A percentile compares a stretch with the other conserved stretches of the same genome.
Conservation (phyloP, 192 early-diverging fungal genomes). For the Diversispora epigaea region DNA sequence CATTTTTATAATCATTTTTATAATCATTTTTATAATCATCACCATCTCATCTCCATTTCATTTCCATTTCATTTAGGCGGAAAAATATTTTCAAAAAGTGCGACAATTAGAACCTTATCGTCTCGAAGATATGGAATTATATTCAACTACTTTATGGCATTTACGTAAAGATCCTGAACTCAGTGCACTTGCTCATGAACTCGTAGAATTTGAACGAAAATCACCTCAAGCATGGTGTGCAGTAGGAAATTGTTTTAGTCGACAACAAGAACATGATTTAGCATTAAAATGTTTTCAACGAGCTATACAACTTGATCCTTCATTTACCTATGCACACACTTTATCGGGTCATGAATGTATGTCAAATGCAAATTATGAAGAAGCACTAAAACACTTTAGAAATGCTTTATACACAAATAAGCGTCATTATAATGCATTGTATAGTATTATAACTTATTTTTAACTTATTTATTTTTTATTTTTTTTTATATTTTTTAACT, state of each 20-base stretch:
- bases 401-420: slow-evolving; percentile 67
- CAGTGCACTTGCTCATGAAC: slow-evolving; percentile 70
- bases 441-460: slow-evolving; percentile 17
- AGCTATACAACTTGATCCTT: slow-evolving; percentile 67
- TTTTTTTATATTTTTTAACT: no score
- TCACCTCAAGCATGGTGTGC: slow-evolving; percentile 83
- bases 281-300: slow-evolving; percentile 78
- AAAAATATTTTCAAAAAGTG: slow-evolving; percentile 51
- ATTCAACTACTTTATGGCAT: slow-evolving; percentile 87
- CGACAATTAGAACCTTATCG: slow-evolving; percentile 70
- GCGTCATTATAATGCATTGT: slow-evolving; percentile 86
- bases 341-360: slow-evolving; percentile 82
- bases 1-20: no score
- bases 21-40: background rate
- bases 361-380: slow-evolving; percentile 69
- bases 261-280: slow-evolving; percentile 71
- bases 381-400: slow-evolving; percentile 72
- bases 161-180: slow-evolving; percentile 68
- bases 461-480: no score
- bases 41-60: background rate
- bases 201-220: slow-evolving; percentile 62
- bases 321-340: slow-evolving; percentile 79
- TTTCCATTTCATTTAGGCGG: slow-evolving; percentile 44
- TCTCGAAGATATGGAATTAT: slow-evolving; percentile 78
- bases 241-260: slow-evolving; percentile 70